Percentiles rank a stretch among this genome's conserved stretches.
phyloP scores from a whole-genome alignment of 805 yeast genomes.

The Wickerhamomyces hampshirensis region DNA sequence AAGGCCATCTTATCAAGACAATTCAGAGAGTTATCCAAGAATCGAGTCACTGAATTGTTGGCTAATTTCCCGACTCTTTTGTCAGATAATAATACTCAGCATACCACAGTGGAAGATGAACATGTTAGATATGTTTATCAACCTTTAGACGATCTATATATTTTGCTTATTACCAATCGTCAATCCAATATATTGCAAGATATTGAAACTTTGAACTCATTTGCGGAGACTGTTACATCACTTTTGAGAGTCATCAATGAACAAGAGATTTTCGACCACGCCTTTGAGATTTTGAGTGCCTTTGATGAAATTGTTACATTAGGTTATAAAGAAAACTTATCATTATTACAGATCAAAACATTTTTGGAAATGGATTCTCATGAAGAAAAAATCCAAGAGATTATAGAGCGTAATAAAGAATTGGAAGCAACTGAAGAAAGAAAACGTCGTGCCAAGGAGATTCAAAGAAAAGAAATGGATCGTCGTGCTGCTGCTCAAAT shows the following conservation, averaged over 20 bases:
- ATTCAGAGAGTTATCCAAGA: constrained; percentile 78
- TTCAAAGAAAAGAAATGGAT: constrained; percentile 73
- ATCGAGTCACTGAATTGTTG: constrained; percentile 78
- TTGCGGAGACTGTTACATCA: constrained; percentile 76
- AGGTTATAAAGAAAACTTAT: constrained; percentile 87
- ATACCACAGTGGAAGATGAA: constrained; percentile 91
- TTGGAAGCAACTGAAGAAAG: constrained; percentile 96
- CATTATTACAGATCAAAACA: constrained; percentile 76
- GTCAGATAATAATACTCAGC: constrained; percentile 66
- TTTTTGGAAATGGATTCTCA: constrained; percentile 97
- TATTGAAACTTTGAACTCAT: constrained; percentile 83
- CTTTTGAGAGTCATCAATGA: constrained; percentile 72
- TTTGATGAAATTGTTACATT: constrained; percentile 89
- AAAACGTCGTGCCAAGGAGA: constrained; percentile 89
- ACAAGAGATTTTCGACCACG: constrained; percentile 72
- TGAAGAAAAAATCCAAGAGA: constrained; percentile 97
- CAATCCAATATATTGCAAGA: constrained; percentile 92
- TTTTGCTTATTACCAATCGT: constrained; percentile 85
- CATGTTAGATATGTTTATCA: constrained; percentile 91
- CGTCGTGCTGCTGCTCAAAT: constrained; percentile 37
- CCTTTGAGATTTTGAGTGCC: constrained; percentile 86
- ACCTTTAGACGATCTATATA: constrained; percentile 90
- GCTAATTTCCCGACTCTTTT: constrained; percentile 82
- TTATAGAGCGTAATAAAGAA: constrained; percentile 95
- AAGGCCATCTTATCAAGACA: constrained; percentile 90